Evolutionary conservation across 2,329 filamentous ascomycete species (phyloP), one percentile per base, ranked within the genome.

Genomic region (Corniculantispora saksenae): DNA sequence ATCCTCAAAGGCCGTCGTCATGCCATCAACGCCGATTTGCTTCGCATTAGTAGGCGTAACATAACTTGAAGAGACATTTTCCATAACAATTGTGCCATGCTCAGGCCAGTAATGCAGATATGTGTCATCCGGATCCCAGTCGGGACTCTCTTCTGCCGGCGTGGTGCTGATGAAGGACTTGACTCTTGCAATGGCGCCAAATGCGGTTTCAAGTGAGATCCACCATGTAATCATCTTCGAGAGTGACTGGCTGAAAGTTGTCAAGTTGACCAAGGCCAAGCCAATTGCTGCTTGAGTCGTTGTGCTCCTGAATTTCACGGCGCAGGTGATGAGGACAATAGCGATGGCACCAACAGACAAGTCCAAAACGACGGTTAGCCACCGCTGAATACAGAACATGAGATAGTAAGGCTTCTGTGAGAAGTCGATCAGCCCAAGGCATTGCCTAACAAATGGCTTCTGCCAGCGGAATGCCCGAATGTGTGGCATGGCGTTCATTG

Each of bases 211-310:
- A 10, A 80, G 60, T 17, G 69, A 65, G 0, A 77, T 79, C 77
- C 77, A 79, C 57, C 69, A 67, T n/a, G 71, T 66, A 15, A 80
- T 73, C 1, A 79, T 68, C 3, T 67, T 59, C 1, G 70, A 70
- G 3, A 80, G 54, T 0, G 71, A 74, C 23, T 71, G 59, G 21
- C 73, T 75, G 43, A 75, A 69, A 0, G 62, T 67, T 0, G 75
- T 66, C 0, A 75, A 60, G 3, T 73, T 76, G 0, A 74, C 68
- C 61, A 76, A 67, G 2, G 72, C 71, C 4, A 0, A 83, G 69
- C 84, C 9, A 77, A 74, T 67, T 84, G 84, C 50, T 84, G 80
- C 0, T 81, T 80, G 68, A 71, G 10, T 76, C 58, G 29, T 82
- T 69, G 6, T 80, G 75, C 1, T 79, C 62, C 0, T 81, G 81